Base-by-base conservation (phyloP, 2,329 filamentous ascomycete genomes). In the Exophiala aquamarina region DNA sequence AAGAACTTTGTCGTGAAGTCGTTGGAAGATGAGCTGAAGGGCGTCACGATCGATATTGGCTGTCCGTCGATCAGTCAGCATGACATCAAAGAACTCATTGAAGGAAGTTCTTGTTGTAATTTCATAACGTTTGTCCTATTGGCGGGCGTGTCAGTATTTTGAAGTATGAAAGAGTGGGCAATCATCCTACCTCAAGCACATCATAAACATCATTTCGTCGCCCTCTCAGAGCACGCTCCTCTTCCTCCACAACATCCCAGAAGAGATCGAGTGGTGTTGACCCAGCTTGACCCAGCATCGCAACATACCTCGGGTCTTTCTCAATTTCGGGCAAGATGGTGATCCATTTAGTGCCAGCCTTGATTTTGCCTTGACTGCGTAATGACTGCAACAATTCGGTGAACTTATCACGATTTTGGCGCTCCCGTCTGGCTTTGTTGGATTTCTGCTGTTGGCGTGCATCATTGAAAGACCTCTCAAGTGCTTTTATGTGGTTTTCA, bases 231-330 rank as follows among this genome's bases (percentile, higher is more conserved):
- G 85, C 83, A 48, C 87, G 83, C 63, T 98, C 92, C 66, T 97
- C 90, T 66, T 95, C 90, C 66, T 97, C 93, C 19, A 97, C 78
- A 38, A 91, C 75, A 65, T 98, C 93, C 89, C 92, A 96, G 72
- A 98, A 97, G 5, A 98, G 75, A 61, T 97, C 90, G 56, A 95
- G 78, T 11, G 93, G 89, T 3, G 82, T 87, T 3, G 91, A 95
- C 46, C 92, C 91, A 49, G 80, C 70, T 63, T 94, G 89, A 41
- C 90, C 91, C 50, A 91, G 79, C 76, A 95, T 89, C 55, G 82
- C 83, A 59, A 76, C 78, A 68, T 95, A 97, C 57, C 91, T 87
- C 38, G 85, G 79, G 61, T 98, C 93, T 45, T 87, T 75, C 59
- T 87, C 81, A 58, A 98, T 79, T 38, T 86, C 66, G 1, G 86